These are phyloP conservation scores for Rhodomyrtus psidioides DNA, from an alignment of 441 rosid genomes.

Conservation along the genomic window DNA sequence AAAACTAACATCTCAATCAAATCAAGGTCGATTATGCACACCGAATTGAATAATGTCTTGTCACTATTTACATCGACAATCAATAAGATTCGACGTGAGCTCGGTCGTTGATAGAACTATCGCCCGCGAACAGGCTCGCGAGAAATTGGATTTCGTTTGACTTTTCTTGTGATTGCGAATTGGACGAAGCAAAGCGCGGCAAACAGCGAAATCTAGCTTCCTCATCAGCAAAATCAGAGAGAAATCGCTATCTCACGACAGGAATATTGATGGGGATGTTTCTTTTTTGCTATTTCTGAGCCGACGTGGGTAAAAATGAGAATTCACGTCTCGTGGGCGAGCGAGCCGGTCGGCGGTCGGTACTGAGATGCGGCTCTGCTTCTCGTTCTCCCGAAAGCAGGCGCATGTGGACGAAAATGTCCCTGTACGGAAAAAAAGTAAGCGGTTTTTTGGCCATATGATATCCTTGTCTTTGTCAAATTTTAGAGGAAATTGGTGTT, in stretches of 20 bases:
- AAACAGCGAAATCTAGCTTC: background rate
- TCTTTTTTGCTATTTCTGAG: background rate
- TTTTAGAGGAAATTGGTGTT: background rate
- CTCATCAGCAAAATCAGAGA: background rate
- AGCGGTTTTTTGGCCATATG: background rate
- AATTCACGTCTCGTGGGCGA: background rate
- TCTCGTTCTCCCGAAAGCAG: background rate
- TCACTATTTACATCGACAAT: too few relatives aligned
- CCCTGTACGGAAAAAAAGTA: background rate
- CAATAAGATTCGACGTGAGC: too few relatives aligned
- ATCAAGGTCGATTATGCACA: too few relatives aligned
- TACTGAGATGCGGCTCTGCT: background rate
- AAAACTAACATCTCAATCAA: too few relatives aligned
- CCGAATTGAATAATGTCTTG: too few relatives aligned
- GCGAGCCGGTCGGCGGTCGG: too few relatives aligned
- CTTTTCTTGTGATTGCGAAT: background rate
- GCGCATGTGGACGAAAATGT: background rate
- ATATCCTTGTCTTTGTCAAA: background rate
- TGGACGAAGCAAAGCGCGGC: background rate
- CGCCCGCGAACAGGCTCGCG: too few relatives aligned
- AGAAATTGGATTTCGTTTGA: background rate
- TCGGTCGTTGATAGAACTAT: too few relatives aligned
- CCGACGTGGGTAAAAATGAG: background rate
- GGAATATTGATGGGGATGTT: background rate
- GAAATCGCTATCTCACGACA: background rate